These are phyloP conservation scores for Nitzschia sp. DNA, from an alignment of 108 stramenopile species.

Conservation along the genomic window DNA sequence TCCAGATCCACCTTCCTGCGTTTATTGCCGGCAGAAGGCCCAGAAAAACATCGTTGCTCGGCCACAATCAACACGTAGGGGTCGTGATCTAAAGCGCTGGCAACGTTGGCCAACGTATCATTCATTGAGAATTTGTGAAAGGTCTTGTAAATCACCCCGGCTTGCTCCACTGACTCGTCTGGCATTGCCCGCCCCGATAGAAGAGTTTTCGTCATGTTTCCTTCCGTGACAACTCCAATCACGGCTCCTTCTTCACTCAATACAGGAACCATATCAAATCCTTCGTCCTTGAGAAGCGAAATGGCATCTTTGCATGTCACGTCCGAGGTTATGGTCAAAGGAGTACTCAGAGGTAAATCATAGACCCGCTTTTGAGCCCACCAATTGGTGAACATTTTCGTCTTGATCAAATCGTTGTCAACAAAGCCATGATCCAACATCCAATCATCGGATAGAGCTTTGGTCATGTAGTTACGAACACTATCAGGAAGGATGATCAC, in stretches of 20 bases:
- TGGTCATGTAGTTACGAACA: constrained; percentile 96
- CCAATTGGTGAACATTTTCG: constrained; percentile 60
- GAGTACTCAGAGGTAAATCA: constrained; percentile 82
- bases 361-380: constrained; percentile 77
- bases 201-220: constrained; percentile 83
- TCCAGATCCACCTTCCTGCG: neutral
- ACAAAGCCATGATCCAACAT: constrained; percentile 90
- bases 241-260: constrained; percentile 71
- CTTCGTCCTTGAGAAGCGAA: constrained; percentile 77
- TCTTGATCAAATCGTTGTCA: constrained; percentile 72
- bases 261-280: constrained; percentile 95
- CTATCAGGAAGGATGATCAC: constrained; percentile 90
- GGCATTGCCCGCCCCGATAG: constrained; percentile 68
- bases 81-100: constrained; percentile 85
- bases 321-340: constrained; percentile 84
- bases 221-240: constrained; percentile 93
- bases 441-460: constrained; percentile 91
- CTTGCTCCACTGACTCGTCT: constrained; percentile 73
- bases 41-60: constrained; percentile 80
- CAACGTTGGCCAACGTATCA: constrained; percentile 77
- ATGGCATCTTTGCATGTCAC: constrained; percentile 89
- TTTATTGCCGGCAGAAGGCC: neutral
- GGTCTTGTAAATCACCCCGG: constrained; percentile 85
- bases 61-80: constrained; percentile 89
- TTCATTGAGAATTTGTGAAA: constrained; percentile 81